Conservation (phyloP, 2,329 filamentous ascomycete genomes). For the Sporothrix luriei region DNA sequence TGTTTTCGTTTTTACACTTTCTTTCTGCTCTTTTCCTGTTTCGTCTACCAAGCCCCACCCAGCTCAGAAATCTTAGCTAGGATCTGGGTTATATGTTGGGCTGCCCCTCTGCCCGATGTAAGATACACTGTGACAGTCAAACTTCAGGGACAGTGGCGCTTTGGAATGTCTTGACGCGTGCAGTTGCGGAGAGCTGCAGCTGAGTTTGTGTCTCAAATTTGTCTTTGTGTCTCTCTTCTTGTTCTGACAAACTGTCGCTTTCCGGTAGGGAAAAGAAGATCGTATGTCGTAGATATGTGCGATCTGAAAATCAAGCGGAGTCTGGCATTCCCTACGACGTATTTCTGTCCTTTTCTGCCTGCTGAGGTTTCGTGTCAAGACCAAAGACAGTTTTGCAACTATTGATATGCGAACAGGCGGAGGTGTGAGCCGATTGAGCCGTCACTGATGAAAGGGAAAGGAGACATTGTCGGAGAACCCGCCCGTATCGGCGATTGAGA, state of each 20-base stretch:
- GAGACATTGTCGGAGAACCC: conserved; percentile 5
- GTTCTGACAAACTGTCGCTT: no score
- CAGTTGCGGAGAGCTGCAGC: not conserved
- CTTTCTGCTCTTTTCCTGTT: conserved; percentile 18
- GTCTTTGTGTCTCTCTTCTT: not conserved
- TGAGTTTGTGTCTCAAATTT: not conserved
- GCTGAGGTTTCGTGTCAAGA: not conserved
- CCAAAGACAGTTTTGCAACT: not conserved
- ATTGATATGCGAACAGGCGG: conserved; percentile 13
- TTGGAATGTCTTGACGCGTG: conserved; percentile 10
- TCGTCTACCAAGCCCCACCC: not conserved
- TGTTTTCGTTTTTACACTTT: conserved; percentile 22
- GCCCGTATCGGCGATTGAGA: conserved; percentile 15
- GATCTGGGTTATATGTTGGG: conserved; percentile 18
- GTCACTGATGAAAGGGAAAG: conserved; percentile 6
- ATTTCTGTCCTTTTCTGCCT: not conserved
- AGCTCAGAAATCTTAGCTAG: conserved; percentile 16
- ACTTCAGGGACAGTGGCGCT: not conserved
- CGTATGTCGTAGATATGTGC: not conserved
- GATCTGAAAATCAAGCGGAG: not conserved
- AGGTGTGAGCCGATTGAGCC: conserved; percentile 11
- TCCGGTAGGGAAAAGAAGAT: no score
- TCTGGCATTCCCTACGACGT: not conserved
- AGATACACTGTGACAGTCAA: not conserved
- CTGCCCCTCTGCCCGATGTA: not conserved